Percentiles rank a stretch among this genome's conserved stretches.
Conservation (phyloP, 2,329 filamentous ascomycete genomes). For the Diaporthe citriasiana region DNA sequence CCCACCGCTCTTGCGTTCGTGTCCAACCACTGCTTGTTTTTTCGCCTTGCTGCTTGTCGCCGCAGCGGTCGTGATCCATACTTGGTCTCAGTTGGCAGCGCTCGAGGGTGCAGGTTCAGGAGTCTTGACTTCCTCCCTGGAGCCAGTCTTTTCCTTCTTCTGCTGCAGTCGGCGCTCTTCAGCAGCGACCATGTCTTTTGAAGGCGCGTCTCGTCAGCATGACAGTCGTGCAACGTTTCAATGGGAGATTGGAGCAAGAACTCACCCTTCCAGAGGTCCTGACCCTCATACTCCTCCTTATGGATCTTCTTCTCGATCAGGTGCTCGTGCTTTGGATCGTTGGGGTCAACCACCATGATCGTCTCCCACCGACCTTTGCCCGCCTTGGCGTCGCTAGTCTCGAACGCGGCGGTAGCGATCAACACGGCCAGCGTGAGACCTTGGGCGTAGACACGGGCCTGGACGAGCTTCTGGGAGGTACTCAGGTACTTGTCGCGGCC, state of each 20-base stretch:
- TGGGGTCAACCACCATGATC: slow-evolving; percentile 82
- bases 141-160: slow-evolving; percentile 54
- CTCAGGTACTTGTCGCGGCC: slow-evolving; percentile 82
- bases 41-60: not conserved
- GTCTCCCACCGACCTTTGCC: slow-evolving; percentile 88
- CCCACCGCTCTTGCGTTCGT: not conserved
- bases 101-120: slow-evolving; percentile 41
- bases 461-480: slow-evolving; percentile 88
- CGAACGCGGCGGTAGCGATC: slow-evolving; percentile 85
- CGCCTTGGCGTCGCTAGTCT: slow-evolving; percentile 81
- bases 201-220: slow-evolving; percentile 40
- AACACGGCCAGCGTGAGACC: slow-evolving; percentile 88
- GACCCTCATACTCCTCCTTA: slow-evolving; percentile 87
- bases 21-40: not conserved
- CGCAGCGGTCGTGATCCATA: not conserved
- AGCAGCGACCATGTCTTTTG: slow-evolving; percentile 82
- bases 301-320: slow-evolving; percentile 89
- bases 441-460: slow-evolving; percentile 95
- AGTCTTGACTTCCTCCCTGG: slow-evolving; percentile 40
- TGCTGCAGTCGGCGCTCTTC: slow-evolving; percentile 74
- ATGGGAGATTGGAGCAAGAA: slow-evolving; percentile 40
- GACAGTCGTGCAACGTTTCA: not conserved
- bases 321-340: slow-evolving; percentile 86
- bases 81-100: slow-evolving; percentile 12
- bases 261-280: slow-evolving; percentile 93